These are phyloP conservation scores for Dissophora ornata DNA, from an alignment of 192 early-diverging fungal genomes.

Conservation along the genomic window DNA sequence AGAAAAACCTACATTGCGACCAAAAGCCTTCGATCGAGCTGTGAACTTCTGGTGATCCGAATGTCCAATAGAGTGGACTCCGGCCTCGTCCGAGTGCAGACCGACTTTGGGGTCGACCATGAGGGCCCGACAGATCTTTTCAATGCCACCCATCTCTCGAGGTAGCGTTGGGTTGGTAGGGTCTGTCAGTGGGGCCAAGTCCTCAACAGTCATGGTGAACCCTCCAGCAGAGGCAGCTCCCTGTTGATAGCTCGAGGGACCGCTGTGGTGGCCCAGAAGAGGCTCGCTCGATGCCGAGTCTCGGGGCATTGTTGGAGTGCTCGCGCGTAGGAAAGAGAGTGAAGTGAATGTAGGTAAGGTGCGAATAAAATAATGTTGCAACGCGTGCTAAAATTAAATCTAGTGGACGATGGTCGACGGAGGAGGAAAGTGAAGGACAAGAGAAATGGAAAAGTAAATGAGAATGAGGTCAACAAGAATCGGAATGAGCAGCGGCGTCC, in stretches of 20 bases:
- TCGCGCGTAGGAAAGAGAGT: not conserved
- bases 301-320: slow-evolving; percentile 15
- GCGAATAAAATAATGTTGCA: no score
- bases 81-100: slow-evolving; percentile 63
- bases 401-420: no score
- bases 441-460: no score
- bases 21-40: slow-evolving; percentile 34
- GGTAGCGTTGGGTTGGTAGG: slow-evolving; percentile 73
- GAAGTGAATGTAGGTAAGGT: not conserved
- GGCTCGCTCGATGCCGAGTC: slow-evolving; percentile 39
- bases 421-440: no score
- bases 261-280: slow-evolving; percentile 17
- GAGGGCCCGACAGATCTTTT: slow-evolving; percentile 67
- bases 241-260: slow-evolving; percentile 3
- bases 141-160: slow-evolving; percentile 68
- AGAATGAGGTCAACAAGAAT: no score
- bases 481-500: no score
- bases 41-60: slow-evolving; percentile 20
- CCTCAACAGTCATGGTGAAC: slow-evolving; percentile 63
- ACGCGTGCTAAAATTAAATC: no score
- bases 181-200: slow-evolving; percentile 71
- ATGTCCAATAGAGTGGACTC: slow-evolving; percentile 13
- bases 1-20: slow-evolving; percentile 37
- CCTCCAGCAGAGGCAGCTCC: slow-evolving; percentile 28
- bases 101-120: slow-evolving; percentile 71